Evolutionary conservation across 2,329 filamentous ascomycete genomes (phyloP), one percentile per base, ranked within the genome.

Genomic region (Aspergillus sp.): DNA sequence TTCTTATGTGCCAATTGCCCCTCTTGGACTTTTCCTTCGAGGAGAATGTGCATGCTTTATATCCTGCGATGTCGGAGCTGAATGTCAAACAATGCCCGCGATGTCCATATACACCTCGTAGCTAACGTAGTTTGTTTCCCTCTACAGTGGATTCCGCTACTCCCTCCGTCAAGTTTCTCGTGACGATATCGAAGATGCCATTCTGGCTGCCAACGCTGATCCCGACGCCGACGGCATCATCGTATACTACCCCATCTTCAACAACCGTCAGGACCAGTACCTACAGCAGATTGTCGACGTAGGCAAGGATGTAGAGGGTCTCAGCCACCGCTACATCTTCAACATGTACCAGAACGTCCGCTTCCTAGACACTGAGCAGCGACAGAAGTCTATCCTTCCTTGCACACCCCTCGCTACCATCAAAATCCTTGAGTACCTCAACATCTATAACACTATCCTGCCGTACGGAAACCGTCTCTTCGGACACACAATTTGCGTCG

Each of bases 341-440:
- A 98, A 98, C 78, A 96, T 98, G 90, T 98, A 97, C 73, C 88
- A 96, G 75, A 98, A 98, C 73, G 82, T 95, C 59, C 88, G 93
- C 53, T 97, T 90, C 74, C 77, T 98, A 44, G 93, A 98, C 69
- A 74, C 83, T 26, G 59, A 64, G 30, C 61, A 66, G 50, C 85
- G 85, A 5, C 87, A 88, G 67, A 97, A 98, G 74, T 94, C 86
- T 39, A 88, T 97, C 53, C 74, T 98, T 41, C 93, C 93, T 5
- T 98, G 93, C 76, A 98, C 93, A 2, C 93, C 93, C 11, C 79
- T 98, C 26, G 93, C 93, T 27, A 86, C 95, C 47, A 88, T 97
- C 74, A 98, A 98, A 77, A 94, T 97, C 54, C 78, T 98, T 48
- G 93, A 98, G 71, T 84, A 95, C 67, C 78, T 97, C 49, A 86